A percentile compares a stretch with the other conserved stretches of the same genome.
Evolutionary conservation across 139 green algal species (phyloP).

Genomic region (Auxenochlorella pyrenoidosa): DNA sequence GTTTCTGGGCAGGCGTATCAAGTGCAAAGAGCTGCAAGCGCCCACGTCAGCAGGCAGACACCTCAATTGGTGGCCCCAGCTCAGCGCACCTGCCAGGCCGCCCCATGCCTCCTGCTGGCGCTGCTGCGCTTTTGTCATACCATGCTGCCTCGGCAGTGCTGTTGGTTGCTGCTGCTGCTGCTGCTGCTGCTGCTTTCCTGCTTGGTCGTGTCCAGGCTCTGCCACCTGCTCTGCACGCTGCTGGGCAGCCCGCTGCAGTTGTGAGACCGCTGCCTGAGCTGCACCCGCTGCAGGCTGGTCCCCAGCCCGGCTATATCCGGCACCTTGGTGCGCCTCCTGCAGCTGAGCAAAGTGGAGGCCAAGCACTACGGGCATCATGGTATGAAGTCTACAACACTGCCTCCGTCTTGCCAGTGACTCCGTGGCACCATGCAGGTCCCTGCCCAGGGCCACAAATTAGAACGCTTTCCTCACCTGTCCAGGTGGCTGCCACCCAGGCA

Average conservation of each 20-base stretch:
- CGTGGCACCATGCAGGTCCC: too few relatives aligned
- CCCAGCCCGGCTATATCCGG: background rate
- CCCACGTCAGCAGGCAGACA: background rate
- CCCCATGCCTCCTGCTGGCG: slow-evolving; percentile 26
- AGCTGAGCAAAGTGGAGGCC: background rate
- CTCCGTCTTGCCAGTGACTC: too few relatives aligned
- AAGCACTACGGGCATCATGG: too few relatives aligned
- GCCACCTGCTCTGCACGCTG: background rate
- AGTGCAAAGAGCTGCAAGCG: too few relatives aligned
- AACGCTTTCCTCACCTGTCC: background rate
- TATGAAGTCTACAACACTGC: too few relatives aligned
- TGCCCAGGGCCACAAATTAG: background rate
- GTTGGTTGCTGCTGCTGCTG: background rate
- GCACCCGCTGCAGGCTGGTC: background rate
- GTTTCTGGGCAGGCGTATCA: background rate
- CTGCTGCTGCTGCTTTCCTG: background rate
- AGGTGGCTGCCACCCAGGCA: background rate
- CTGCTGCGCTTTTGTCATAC: slow-evolving; percentile 21
- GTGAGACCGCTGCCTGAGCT: background rate
- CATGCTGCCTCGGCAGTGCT: background rate
- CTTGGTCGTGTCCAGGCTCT: background rate
- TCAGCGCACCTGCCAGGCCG: slow-evolving; percentile 15
- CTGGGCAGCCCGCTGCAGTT: background rate
- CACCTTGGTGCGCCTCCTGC: background rate
- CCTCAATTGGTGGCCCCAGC: background rate